Evolutionary conservation across 2,329 filamentous ascomycete species (phyloP).

Genomic region (Diplodia corticola): DNA sequence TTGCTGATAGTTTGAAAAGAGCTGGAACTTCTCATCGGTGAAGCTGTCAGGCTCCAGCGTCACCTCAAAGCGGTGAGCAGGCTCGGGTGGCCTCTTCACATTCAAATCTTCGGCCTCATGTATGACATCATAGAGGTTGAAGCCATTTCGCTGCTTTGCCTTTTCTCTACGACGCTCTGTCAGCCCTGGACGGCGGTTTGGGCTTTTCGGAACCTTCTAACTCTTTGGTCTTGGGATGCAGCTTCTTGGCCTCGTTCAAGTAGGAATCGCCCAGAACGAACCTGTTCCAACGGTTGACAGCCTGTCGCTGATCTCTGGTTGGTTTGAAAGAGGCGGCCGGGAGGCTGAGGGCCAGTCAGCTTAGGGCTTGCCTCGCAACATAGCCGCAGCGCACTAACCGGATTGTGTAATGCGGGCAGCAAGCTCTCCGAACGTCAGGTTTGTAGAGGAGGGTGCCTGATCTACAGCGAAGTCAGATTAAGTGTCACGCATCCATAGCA

Average conservation of each 20-base stretch:
- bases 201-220: conserved; percentile 39
- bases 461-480: conserved; percentile 30
- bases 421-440: conserved; percentile 75
- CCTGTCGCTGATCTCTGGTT: conserved; percentile 71
- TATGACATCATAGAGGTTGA: conserved; percentile 65
- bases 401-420: conserved; percentile 89
- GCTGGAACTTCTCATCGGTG: conserved; percentile 70
- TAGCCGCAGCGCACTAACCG: conserved; percentile 40
- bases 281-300: conserved; percentile 74
- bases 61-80: conserved; percentile 67
- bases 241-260: conserved; percentile 61
- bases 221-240: conserved; percentile 67
- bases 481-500: neutral
- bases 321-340: conserved; percentile 66
- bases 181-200: neutral
- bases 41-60: conserved; percentile 70
- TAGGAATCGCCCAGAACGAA: conserved; percentile 70
- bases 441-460: conserved; percentile 69
- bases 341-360: conserved; percentile 48
- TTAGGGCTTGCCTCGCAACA: conserved; percentile 1
- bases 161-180: conserved; percentile 47
- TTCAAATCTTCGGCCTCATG: conserved; percentile 65
- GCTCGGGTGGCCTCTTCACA: conserved; percentile 60
- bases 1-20: conserved; percentile 75
- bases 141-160: conserved; percentile 65